Percentiles rank a stretch among this genome's conserved stretches.
phyloP scores from a whole-genome alignment of 495 filamentous ascomycete genomes.

The Daldinia bambusicola region DNA sequence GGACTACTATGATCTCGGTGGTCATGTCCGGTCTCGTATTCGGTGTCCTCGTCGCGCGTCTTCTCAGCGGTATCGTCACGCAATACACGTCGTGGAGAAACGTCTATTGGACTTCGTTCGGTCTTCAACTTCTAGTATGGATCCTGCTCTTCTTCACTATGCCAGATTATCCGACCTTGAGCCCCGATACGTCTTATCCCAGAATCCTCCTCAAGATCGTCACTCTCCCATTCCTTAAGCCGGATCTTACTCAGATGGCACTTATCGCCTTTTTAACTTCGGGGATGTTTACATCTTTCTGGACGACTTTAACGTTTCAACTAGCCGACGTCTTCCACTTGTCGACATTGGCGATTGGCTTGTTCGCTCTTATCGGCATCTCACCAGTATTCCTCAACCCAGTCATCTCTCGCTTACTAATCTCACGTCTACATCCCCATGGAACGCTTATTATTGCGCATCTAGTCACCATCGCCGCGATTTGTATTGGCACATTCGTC shows the following conservation, averaged over 20 bases:
- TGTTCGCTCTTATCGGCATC: slow-evolving; percentile 77
- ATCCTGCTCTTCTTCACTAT: slow-evolving; percentile 74
- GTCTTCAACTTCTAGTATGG: slow-evolving; percentile 75
- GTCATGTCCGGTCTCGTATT: slow-evolving; percentile 82
- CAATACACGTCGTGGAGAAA: slow-evolving; percentile 76
- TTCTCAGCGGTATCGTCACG: slow-evolving; percentile 79
- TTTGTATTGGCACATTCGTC: slow-evolving; percentile 71
- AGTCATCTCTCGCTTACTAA: slow-evolving; percentile 68
- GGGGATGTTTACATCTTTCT: slow-evolving; percentile 64
- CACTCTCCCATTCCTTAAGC: slow-evolving; percentile 67
- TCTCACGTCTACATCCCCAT: slow-evolving; percentile 68
- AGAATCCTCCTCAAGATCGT: slow-evolving; percentile 72
- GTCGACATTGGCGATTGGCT: slow-evolving; percentile 68
- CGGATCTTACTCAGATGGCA: slow-evolving; percentile 71
- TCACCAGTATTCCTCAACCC: slow-evolving; percentile 68
- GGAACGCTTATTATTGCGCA: slow-evolving; percentile 68
- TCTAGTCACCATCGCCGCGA: slow-evolving; percentile 61
- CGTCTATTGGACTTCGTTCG: slow-evolving; percentile 84
- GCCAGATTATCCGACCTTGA: slow-evolving; percentile 83
- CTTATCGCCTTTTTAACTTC: slow-evolving; percentile 54
- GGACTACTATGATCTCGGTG: slow-evolving; percentile 74
- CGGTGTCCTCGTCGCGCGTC: slow-evolving; percentile 78
- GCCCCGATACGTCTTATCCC: slow-evolving; percentile 73
- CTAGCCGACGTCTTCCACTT: slow-evolving; percentile 71
- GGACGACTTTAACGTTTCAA: slow-evolving; percentile 87